A percentile compares a stretch with the other conserved stretches of the same genome.
Conservation (phyloP, 345 rosid species). For the Aegle marmelos region DNA sequence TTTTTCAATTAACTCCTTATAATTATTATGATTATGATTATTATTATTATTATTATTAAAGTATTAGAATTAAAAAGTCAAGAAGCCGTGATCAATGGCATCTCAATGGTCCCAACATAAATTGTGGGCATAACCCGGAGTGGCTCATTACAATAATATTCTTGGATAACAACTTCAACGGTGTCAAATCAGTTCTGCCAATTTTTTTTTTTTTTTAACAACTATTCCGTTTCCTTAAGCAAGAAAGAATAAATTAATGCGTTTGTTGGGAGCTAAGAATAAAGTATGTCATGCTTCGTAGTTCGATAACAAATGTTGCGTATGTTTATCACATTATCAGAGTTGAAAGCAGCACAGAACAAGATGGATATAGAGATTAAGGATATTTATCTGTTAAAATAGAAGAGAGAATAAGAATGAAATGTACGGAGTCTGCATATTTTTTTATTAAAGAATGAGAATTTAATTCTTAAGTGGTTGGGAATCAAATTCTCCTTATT, state of each 20-base stretch:
- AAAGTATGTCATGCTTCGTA: background rate
- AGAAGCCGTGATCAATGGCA: background rate
- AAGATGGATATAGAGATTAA: too few species aligned
- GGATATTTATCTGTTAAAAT: too few species aligned
- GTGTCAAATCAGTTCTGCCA: background rate
- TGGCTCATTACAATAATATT: background rate
- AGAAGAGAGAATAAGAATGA: too few species aligned
- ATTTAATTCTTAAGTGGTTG: too few species aligned
- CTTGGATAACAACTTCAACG: background rate
- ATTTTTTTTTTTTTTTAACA: background rate
- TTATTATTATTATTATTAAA: background rate
- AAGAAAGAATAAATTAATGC: background rate
- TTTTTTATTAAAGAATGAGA: too few species aligned
- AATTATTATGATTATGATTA: too few species aligned
- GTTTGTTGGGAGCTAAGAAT: background rate
- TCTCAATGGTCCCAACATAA: background rate
- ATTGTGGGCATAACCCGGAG: background rate
- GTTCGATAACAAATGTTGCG: background rate
- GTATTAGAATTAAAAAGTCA: background rate
- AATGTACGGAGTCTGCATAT: too few species aligned
- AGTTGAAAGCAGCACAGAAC: background rate
- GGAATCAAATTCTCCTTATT: too few species aligned
- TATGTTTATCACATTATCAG: background rate
- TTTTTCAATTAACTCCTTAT: background rate
- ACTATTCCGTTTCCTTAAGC: background rate